Conservation (phyloP, 2,329 filamentous ascomycete genomes). For the Exophiala viscosa region DNA sequence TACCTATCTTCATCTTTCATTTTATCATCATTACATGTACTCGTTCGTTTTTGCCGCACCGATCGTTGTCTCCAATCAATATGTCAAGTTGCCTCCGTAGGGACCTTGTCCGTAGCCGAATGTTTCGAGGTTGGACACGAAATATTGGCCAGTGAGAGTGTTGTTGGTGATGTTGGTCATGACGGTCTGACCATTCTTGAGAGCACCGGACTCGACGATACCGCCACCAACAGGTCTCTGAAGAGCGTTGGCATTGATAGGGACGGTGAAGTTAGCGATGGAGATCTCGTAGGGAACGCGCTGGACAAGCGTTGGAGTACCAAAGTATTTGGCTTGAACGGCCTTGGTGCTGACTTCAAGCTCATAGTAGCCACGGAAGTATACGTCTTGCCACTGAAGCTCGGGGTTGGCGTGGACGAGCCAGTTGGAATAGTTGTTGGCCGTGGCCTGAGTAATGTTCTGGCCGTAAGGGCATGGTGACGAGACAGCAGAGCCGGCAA, state of each 20-base stretch:
- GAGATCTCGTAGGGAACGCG: conserved; percentile 63
- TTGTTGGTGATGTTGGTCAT: conserved; percentile 34
- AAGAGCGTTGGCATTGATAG: conserved; percentile 58
- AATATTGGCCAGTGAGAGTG: conserved; percentile 35
- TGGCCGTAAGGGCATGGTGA: conserved; percentile 58
- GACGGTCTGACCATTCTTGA: conserved; percentile 19
- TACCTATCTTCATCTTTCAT: no score
- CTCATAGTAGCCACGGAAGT: conserved; percentile 71
- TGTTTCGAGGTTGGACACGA: no score
- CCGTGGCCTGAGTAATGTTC: conserved; percentile 53
- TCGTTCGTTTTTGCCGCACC: no score
- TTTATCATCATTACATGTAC: no score
- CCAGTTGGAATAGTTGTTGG: conserved; percentile 46
- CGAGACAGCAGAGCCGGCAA: conserved; percentile 64
- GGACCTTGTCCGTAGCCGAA: no score
- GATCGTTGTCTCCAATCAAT: no score
- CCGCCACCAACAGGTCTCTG: conserved; percentile 47
- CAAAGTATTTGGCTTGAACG: conserved; percentile 63
- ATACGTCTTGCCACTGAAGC: conserved; percentile 69
- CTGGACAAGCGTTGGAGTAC: conserved; percentile 56
- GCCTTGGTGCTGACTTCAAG: conserved; percentile 56
- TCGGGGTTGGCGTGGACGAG: conserved; percentile 55
- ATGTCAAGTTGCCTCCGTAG: no score
- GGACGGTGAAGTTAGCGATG: conserved; percentile 67
- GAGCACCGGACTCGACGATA: conserved; percentile 33